Evolutionary conservation across 768 basidiomycete genomes (phyloP).

Genomic region (Tricholoma flavovirens): DNA sequence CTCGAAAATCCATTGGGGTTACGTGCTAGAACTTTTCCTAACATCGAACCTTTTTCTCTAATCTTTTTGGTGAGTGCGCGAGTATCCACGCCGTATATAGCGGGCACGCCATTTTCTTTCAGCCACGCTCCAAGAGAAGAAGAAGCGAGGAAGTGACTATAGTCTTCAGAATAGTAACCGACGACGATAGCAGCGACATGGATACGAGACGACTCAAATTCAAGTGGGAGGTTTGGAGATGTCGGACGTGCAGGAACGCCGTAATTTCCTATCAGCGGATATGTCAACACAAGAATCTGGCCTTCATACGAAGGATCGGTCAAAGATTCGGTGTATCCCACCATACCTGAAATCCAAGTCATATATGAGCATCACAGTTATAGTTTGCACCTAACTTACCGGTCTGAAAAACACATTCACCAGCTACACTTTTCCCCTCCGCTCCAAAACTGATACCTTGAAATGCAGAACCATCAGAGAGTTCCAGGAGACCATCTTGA

Average conservation of each 20-base stretch:
- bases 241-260: conserved; percentile 77
- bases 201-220: conserved; percentile 94
- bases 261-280: conserved; percentile 96
- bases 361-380: conserved; percentile 3
- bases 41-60: conserved; percentile 89
- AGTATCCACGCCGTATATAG: conserved; percentile 94
- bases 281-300: conserved; percentile 95
- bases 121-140: conserved; percentile 90
- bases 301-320: conserved; percentile 99
- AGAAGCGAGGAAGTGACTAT: conserved; percentile 88
- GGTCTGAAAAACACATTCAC: conserved; percentile 99
- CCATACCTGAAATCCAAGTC: conserved; percentile 72
- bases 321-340: conserved; percentile 96
- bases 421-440: conserved; percentile 82
- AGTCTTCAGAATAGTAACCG: conserved; percentile 90
- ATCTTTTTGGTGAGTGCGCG: conserved; percentile 95
- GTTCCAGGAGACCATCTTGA: conserved; percentile 73
- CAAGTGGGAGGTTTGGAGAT: conserved; percentile 50
- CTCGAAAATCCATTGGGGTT: conserved; percentile 40
- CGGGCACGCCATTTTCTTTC: conserved; percentile 90
- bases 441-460: conserved; percentile 93
- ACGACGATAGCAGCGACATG: conserved; percentile 90
- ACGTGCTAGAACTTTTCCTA: conserved; percentile 76
- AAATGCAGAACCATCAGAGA: conserved; percentile 84
- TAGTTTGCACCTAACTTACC: conserved; percentile 46